Conservation (phyloP, 2,329 filamentous ascomycete species). For the Arthrobotrys conoides region DNA sequence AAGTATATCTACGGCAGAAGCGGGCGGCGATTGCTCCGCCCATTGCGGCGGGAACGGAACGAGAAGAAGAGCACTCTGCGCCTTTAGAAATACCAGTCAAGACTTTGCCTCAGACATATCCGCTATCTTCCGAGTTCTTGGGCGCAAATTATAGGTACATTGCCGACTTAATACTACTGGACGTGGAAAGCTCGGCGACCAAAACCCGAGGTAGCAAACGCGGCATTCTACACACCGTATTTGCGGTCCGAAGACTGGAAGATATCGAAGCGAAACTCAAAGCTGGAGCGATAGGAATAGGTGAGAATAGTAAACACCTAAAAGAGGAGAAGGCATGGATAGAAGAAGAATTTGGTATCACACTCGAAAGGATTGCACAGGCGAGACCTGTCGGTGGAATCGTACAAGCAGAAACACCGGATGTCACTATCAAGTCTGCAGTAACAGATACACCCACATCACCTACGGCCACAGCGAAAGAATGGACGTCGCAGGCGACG, state of each 20-base stretch:
- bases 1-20: constrained; percentile 59
- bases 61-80: constrained; percentile 38
- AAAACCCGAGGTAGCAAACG: constrained; percentile 48
- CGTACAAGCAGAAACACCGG: constrained; percentile 11
- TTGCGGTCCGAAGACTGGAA: constrained; percentile 49
- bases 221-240: constrained; percentile 58
- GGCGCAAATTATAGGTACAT: constrained; percentile 59
- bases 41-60: constrained; percentile 11
- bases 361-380: constrained; percentile 46
- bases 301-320: constrained; percentile 42
- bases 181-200: constrained; percentile 50
- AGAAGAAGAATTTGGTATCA: constrained; percentile 57
- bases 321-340: constrained; percentile 55
- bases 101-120: constrained; percentile 55
- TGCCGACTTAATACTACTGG: constrained; percentile 51
- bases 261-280: constrained; percentile 41
- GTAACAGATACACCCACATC: constrained; percentile 49
- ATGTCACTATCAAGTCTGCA: constrained; percentile 31
- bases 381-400: constrained; percentile 28
- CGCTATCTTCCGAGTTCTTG: constrained; percentile 58
- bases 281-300: not conserved
- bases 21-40: constrained; percentile 37
- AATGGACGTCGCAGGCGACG: constrained; percentile 60
- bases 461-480: constrained; percentile 53
- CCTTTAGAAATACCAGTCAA: constrained; percentile 57